Evolutionary conservation across 352 stramenopile species (phyloP), one percentile per base, ranked within the genome.

Genomic region (Pythium aristosporum): DNA sequence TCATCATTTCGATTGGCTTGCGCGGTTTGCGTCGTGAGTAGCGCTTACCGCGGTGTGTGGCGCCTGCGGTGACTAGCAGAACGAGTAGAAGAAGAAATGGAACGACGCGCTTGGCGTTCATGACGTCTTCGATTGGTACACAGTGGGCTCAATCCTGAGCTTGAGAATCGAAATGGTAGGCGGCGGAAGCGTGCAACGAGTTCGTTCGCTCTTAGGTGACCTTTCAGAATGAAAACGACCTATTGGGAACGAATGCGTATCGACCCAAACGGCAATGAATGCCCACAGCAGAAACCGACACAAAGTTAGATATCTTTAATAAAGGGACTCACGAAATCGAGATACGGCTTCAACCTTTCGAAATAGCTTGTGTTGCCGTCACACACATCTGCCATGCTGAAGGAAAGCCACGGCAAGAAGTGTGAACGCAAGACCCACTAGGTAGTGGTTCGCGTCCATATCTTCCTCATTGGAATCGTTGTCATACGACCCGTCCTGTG

Each of bases 391-490:
- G 25, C 53, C 59, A 42, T 59, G 59, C n/a, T 58, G 59, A 34
- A 65, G 59, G 20, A 65, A 41, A 1, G 59, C 59, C 20, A 57
- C 51, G 2, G 28, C 59, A 18, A 65, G 49, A 18, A 65, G 18
- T 21, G 50, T 59, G 49, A 65, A 53, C 6, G 48, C 59, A 15
- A 65, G 49, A 16, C 59, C 43, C 9, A 65, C 28, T 25, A 65
- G 23, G 21, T 46, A 61, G 11, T 44, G 42, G 12, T 30, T 30
- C 25, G 25, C 25, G 25, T n/a, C 30, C 20, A 50, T 5, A 1
- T 32, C 20, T n/a, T 30, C 44, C 21, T 34, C 10, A 5, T 9
- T 30, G 18, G 44, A 4, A 25, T 50, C n/a, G 21, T 1, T 15
- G n/a, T 10, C n/a, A 11, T 11, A 5, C 44, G 5, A 50, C n/a